A percentile compares a stretch with the other conserved stretches of the same genome.
These are phyloP conservation scores for Rubia peregrina DNA, from an alignment of 305 asterid genomes.

Conservation along the genomic window DNA sequence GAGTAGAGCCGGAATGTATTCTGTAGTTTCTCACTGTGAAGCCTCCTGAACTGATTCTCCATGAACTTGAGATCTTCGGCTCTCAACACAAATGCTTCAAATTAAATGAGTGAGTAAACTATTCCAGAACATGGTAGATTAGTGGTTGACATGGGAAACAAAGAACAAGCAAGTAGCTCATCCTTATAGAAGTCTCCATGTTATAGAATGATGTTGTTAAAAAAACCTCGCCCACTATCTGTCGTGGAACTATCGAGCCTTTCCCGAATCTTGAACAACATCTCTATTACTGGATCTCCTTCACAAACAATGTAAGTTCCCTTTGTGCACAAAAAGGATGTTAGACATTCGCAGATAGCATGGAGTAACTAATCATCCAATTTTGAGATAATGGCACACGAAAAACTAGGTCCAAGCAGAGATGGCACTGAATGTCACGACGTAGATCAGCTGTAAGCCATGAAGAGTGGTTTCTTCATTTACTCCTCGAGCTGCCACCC, in stretches of 20 bases:
- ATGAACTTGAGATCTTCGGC: too few relatives aligned
- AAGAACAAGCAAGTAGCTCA: slow-evolving; percentile 92
- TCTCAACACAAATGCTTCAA: too few relatives aligned
- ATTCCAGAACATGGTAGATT: slow-evolving; percentile 81
- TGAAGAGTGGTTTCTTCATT: slow-evolving; percentile 77
- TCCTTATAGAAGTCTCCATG: slow-evolving; percentile 95
- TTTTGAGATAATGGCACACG: slow-evolving; percentile 87
- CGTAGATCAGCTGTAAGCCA: slow-evolving; percentile 74
- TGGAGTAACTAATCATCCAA: slow-evolving; percentile 91
- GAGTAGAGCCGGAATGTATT: too few relatives aligned
- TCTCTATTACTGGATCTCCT: slow-evolving; percentile 84
- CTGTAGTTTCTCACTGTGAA: too few relatives aligned
- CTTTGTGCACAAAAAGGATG: slow-evolving; percentile 77
- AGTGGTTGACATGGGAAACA: slow-evolving; percentile 68
- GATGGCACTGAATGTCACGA: slow-evolving; percentile 86
- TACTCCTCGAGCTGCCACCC: slow-evolving; percentile 96
- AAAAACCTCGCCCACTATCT: slow-evolving; percentile 85
- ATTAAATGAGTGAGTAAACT: too few relatives aligned
- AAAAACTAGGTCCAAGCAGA: slow-evolving; percentile 91
- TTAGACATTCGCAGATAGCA: slow-evolving; percentile 80
- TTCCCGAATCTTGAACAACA: slow-evolving; percentile 87
- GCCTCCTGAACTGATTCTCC: too few relatives aligned
- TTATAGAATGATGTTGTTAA: slow-evolving; percentile 59
- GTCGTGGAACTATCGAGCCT: slow-evolving; percentile 85
- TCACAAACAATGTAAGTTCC: slow-evolving; percentile 81